Base-by-base conservation (phyloP, 345 rosid species). In the Jatropha curcas region DNA sequence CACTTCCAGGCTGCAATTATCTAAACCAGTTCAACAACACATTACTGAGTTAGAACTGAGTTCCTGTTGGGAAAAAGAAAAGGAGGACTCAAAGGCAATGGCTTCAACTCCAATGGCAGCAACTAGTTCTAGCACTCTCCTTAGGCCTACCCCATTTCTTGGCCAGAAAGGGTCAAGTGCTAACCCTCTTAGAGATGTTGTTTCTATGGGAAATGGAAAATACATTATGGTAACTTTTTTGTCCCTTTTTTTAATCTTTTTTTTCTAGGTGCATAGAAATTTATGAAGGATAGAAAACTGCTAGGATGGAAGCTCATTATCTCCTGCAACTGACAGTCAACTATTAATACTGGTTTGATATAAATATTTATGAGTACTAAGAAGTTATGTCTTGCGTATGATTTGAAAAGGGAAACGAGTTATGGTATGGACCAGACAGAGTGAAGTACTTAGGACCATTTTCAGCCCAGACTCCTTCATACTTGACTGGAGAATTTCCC, bases 391-490 rank as follows among this genome's bases (percentile, higher is more conserved):
- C 14, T 66, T 39, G n/a, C 70, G 7, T 33, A 22, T 70, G 39
- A 27, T 51, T 62, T 78, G 74, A 53, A 50, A 41, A 92, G 95
- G 88, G 90, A 46, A 88, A 87, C 76, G 89, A 92, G 0, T 82
- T 92, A 82, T 94, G 98, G 98, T 92, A 94, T 68, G 98, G 97
- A 74, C 97, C 97, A 39, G 98, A 92, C 84, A 88, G 98, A 79
- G 90, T 92, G 74, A 94, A 95, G 83, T 92, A 92, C 81, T 82
- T 92, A 85, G 98, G 98, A 81, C 98, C 98, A 3, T 92, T 94
- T 75, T 94, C 98, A 17, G 97, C 93, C 22, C 97, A 94, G 78
- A 94, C 95, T 65, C 98, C 98, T 5, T 85, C 97, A 34, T 89
- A 94, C 82, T 86, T 92, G 74, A 92, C 82, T 62, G 97, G 97